phyloP scores from a whole-genome alignment of 805 yeast species.

The Lipomyces japonicus region DNA sequence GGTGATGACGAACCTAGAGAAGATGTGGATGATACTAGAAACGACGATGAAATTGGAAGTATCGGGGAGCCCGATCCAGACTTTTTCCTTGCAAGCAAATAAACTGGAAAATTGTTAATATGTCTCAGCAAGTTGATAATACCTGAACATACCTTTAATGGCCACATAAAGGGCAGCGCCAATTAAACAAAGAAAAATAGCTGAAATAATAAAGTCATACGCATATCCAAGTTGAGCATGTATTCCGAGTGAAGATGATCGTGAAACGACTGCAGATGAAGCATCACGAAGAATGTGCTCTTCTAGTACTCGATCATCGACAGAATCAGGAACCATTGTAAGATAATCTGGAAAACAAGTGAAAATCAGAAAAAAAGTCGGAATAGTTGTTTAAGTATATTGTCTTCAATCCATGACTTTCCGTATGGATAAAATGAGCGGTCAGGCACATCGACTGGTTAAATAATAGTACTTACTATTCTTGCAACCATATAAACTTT shows the following conservation, averaged over 20 bases:
- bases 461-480: too few species aligned
- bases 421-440: too few species aligned
- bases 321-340: constrained; percentile 27
- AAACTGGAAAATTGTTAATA: neutral
- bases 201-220: constrained; percentile 4
- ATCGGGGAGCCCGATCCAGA: neutral
- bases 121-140: neutral
- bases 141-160: constrained; percentile 7
- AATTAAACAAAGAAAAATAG: constrained; percentile 2
- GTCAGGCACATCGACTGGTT: too few species aligned
- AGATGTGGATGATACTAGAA: constrained; percentile 1
- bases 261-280: constrained; percentile 13
- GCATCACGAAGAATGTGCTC: constrained; percentile 26
- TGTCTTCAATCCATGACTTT: too few species aligned
- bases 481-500: too few species aligned
- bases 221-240: constrained; percentile 3
- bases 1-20: constrained; percentile 3
- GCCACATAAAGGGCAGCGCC: constrained; percentile 4
- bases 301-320: constrained; percentile 27
- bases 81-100: constrained; percentile 4
- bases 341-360: neutral
- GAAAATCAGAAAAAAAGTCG: too few species aligned
- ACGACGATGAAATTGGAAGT: constrained; percentile 3
- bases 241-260: constrained; percentile 3
- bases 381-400: too few species aligned